Evolutionary conservation across 2,329 filamentous ascomycete species (phyloP).

Genomic region (Coleophoma cylindrospora): DNA sequence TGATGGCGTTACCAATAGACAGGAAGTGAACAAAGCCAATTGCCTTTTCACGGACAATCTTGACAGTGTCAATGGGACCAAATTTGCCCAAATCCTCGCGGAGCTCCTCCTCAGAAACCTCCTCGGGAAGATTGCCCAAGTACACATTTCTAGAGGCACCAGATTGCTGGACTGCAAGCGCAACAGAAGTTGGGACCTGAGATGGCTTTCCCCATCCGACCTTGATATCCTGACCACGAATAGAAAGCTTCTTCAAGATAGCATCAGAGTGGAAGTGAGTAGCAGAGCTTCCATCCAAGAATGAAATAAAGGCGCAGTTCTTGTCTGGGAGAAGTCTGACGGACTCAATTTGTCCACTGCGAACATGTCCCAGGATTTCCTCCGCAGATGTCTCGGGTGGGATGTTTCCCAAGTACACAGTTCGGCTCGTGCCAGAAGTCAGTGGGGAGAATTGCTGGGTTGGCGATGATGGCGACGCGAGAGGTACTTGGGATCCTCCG

Average conservation of each 20-base stretch:
- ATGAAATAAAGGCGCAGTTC: conserved; percentile 99
- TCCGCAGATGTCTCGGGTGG: conserved; percentile 96
- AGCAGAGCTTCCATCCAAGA: conserved; percentile 93
- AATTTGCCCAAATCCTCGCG: conserved; percentile 95
- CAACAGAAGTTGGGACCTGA: conserved; percentile 94
- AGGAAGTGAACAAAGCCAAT: conserved; percentile 98
- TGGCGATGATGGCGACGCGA: conserved; percentile 60
- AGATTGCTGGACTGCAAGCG: conserved; percentile 95
- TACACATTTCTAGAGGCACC: conserved; percentile 97
- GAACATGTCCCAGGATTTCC: conserved; percentile 92
- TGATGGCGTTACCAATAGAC: conserved; percentile 96
- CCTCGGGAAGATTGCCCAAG: conserved; percentile 86
- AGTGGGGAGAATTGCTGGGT: conserved; percentile 74
- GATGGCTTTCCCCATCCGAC: conserved; percentile 99
- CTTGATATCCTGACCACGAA: conserved; percentile 99
- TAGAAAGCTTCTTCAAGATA: conserved; percentile 98
- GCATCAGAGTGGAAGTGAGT: conserved; percentile 99
- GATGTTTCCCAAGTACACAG: conserved; percentile 96
- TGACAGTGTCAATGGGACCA: conserved; percentile 92
- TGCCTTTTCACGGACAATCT: conserved; percentile 95
- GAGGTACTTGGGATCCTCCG: conserved; percentile 36
- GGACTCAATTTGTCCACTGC: conserved; percentile 98
- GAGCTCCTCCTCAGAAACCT: conserved; percentile 84
- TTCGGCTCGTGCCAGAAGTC: conserved; percentile 87
- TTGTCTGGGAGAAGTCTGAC: conserved; percentile 94